These are phyloP conservation scores for Paramyrothecium roridum DNA, from an alignment of 2,329 filamentous ascomycete species.

Conservation along the genomic window DNA sequence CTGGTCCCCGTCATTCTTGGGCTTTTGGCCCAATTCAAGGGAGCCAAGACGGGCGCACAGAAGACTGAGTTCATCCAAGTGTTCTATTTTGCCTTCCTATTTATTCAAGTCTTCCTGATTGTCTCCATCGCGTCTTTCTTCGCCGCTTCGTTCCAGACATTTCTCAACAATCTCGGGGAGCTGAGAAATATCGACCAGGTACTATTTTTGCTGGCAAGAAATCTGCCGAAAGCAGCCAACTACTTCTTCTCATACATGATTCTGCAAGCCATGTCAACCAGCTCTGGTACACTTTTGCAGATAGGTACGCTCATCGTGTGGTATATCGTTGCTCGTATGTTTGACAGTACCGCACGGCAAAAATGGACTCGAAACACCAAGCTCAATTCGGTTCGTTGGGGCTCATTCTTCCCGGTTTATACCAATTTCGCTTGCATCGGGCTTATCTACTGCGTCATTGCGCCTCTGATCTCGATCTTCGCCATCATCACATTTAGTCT, in stretches of 20 bases:
- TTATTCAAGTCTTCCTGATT: conserved; percentile 91
- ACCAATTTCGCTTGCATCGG: conserved; percentile 95
- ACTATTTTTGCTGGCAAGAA: conserved; percentile 68
- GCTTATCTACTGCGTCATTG: conserved; percentile 82
- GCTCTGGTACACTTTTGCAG: conserved; percentile 84
- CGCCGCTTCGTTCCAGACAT: conserved; percentile 56
- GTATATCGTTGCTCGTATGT: conserved; percentile 75
- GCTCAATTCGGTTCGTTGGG: conserved; percentile 79
- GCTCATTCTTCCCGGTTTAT: conserved; percentile 91
- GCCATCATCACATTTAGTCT: conserved; percentile 88
- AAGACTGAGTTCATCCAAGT: conserved; percentile 80
- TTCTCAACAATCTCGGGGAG: conserved; percentile 49
- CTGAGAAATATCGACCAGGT: conserved; percentile 60
- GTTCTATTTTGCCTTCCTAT: conserved; percentile 92
- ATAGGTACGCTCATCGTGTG: conserved; percentile 75
- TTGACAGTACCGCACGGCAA: conserved; percentile 76
- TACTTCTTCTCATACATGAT: conserved; percentile 99
- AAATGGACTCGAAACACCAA: conserved; percentile 86
- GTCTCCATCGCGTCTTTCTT: conserved; percentile 82
- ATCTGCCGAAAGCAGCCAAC: conserved; percentile 82
- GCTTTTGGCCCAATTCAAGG: conserved; percentile 69
- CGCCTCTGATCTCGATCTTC: conserved; percentile 88
- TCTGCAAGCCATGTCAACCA: conserved; percentile 86
- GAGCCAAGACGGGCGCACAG: conserved; percentile 77
- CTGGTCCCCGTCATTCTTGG: conserved; percentile 77